Percentiles rank a stretch among this genome's conserved stretches.
phyloP scores from a whole-genome alignment of 768 basidiomycete species.

The Brasilioporus rufonigricans region DNA sequence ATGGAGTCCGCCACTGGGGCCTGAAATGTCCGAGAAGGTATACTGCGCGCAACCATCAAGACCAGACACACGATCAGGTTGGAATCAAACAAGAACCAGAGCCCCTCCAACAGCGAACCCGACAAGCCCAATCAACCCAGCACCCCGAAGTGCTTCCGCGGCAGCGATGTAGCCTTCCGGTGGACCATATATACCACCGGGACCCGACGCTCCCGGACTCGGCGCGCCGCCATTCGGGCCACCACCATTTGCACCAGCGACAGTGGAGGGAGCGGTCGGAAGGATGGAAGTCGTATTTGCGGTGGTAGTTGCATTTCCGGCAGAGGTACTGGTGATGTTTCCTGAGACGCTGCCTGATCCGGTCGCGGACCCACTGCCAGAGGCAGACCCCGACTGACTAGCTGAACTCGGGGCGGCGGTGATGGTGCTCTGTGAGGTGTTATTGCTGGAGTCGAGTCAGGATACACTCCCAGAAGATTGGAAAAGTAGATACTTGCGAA shows the following conservation, averaged over 20 bases:
- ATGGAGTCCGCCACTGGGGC: conserved; percentile 12
- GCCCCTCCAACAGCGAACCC: conserved; percentile 50
- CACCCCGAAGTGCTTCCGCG: conserved; percentile 47
- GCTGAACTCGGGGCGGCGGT: conserved; percentile 44
- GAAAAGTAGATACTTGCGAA: conserved; percentile 38
- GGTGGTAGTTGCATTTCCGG: conserved; percentile 35
- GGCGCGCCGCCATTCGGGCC: conserved; percentile 47
- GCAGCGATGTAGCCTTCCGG: conserved; percentile 63
- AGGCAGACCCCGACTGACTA: conserved; percentile 19
- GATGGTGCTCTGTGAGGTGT: conserved; percentile 40
- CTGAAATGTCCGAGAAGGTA: conserved; percentile 7
- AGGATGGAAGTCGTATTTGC: conserved; percentile 8
- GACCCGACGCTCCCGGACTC: conserved; percentile 49
- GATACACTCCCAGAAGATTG: conserved; percentile 26
- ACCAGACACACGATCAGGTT: conserved; percentile 2
- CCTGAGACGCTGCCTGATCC: conserved; percentile 24
- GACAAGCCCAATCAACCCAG: conserved; percentile 42
- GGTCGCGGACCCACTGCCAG: conserved; percentile 19
- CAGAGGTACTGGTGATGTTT: conserved; percentile 12
- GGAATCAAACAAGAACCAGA: conserved; percentile 42
- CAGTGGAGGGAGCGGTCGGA: conserved; percentile 57
- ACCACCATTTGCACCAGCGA: conserved; percentile 50
- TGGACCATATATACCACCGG: conserved; percentile 58
- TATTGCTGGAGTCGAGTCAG: conserved; percentile 44
- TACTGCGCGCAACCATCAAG: conserved; percentile 10